These are phyloP conservation scores for Mycena galopus DNA, from an alignment of 768 basidiomycete species.

Conservation along the genomic window DNA sequence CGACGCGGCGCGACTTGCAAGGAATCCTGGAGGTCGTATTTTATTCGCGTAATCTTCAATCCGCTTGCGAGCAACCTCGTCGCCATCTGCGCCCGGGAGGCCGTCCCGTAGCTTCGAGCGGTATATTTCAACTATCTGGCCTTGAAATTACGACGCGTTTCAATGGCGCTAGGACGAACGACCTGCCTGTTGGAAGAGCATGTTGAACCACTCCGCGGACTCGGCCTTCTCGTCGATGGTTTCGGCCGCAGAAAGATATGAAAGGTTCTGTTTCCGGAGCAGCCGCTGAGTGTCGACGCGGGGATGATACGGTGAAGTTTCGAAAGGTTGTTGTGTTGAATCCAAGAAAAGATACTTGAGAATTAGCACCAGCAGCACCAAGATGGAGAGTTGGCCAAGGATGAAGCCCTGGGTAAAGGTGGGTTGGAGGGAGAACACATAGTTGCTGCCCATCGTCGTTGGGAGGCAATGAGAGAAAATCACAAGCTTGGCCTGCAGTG, in stretches of 20 bases:
- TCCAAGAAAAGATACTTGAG: slow-evolving; percentile 97
- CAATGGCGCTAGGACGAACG: slow-evolving; percentile 20
- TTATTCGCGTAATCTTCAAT: slow-evolving; percentile 88
- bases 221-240: slow-evolving; percentile 58
- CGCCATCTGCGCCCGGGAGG: slow-evolving; percentile 77
- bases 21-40: slow-evolving; percentile 75
- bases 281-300: slow-evolving; percentile 63
- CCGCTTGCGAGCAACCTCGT: slow-evolving; percentile 83
- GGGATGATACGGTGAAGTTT: slow-evolving; percentile 71
- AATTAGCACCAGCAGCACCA: slow-evolving; percentile 80
- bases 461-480: slow-evolving; percentile 10
- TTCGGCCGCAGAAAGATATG: slow-evolving; percentile 41
- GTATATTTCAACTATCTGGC: slow-evolving; percentile 80
- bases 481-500: neutral
- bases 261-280: slow-evolving; percentile 51
- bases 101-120: slow-evolving; percentile 82
- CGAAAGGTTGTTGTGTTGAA: slow-evolving; percentile 69
- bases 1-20: slow-evolving; percentile 59
- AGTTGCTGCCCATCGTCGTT: slow-evolving; percentile 63
- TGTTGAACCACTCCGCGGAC: slow-evolving; percentile 93
- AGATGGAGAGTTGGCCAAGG: slow-evolving; percentile 91
- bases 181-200: slow-evolving; percentile 82
- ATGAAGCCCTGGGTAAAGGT: slow-evolving; percentile 97
- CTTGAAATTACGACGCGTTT: slow-evolving; percentile 11
- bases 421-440: slow-evolving; percentile 81